phyloP scores from a whole-genome alignment of 2,329 filamentous ascomycete genomes.

The Neonectria ditissima region DNA sequence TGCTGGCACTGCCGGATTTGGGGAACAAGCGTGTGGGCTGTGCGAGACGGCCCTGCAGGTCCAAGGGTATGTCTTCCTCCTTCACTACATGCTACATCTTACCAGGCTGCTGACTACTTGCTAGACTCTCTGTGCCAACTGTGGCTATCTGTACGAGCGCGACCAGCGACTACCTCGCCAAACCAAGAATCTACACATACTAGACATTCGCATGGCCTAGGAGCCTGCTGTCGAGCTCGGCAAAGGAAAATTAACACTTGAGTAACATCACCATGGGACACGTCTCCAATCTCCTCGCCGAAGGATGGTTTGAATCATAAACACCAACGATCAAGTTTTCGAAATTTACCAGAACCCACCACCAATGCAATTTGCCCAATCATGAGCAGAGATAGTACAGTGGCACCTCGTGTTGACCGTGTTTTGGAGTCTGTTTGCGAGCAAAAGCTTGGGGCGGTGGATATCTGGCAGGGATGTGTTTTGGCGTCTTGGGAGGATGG shows the following conservation, averaged over 20 bases:
- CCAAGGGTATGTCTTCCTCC: conserved; percentile 73
- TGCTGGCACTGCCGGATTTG: conserved; percentile 89
- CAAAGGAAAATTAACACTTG: conserved; percentile 31
- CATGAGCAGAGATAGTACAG: conserved; percentile 23
- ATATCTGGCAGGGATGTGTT: conserved; percentile 40
- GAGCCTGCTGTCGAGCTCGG: conserved; percentile 35
- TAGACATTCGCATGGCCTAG: conserved; percentile 50
- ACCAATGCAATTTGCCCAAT: conserved; percentile 15
- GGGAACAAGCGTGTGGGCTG: conserved; percentile 93
- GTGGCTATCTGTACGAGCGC: conserved; percentile 88
- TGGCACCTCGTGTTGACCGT: conserved; percentile 29
- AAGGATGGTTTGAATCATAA: conserved; percentile 2
- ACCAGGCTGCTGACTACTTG: conserved; percentile 27
- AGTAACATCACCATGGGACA: conserved; percentile 14
- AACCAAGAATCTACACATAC: conserved; percentile 55
- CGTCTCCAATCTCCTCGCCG: conserved; percentile 25
- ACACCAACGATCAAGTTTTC: conserved; percentile 13
- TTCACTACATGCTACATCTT: background rate
- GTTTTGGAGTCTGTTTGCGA: conserved; percentile 42
- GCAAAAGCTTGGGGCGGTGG: conserved; percentile 44
- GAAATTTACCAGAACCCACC: conserved; percentile 7
- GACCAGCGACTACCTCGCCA: conserved; percentile 80
- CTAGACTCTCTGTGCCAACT: conserved; percentile 92
- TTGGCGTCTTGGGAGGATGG: conserved; percentile 45
- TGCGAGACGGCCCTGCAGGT: conserved; percentile 88